Evolutionary conservation across 179 eudicot genomes (phyloP).

Genomic region (Patellifolia procumbens): DNA sequence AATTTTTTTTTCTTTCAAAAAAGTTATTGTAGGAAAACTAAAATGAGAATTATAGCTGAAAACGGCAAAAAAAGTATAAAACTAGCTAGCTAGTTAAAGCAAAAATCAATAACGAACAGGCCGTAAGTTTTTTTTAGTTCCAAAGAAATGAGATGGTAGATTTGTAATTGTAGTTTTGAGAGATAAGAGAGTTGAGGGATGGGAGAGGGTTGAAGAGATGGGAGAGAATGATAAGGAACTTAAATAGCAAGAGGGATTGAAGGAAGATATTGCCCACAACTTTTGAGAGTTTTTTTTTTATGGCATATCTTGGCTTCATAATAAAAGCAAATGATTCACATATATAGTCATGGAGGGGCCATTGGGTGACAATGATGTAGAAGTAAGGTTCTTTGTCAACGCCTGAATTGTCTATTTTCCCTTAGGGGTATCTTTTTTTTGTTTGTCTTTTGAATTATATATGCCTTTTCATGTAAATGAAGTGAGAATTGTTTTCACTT

Average conservation of each 20-base stretch:
- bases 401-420: conserved; percentile 10
- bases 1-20: no score
- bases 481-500: background rate
- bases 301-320: conserved; percentile 14
- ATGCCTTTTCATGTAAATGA: conserved; percentile 18
- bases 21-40: background rate
- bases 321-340: conserved; percentile 12
- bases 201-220: background rate
- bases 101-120: no score
- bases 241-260: background rate
- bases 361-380: conserved; percentile 5
- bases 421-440: conserved; percentile 19
- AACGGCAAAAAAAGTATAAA: background rate
- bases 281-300: background rate
- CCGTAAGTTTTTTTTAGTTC: no score
- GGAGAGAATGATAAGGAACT: background rate
- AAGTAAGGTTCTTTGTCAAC: conserved; percentile 22
- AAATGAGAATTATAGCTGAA: background rate
- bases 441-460: background rate
- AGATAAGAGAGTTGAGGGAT: background rate
- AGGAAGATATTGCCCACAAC: background rate
- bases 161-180: no score
- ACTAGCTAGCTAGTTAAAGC: no score
- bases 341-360: conserved; percentile 18
- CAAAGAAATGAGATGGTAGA: no score